These are phyloP conservation scores for Lyophyllum shimeji DNA, from an alignment of 768 basidiomycete species.

Conservation along the genomic window DNA sequence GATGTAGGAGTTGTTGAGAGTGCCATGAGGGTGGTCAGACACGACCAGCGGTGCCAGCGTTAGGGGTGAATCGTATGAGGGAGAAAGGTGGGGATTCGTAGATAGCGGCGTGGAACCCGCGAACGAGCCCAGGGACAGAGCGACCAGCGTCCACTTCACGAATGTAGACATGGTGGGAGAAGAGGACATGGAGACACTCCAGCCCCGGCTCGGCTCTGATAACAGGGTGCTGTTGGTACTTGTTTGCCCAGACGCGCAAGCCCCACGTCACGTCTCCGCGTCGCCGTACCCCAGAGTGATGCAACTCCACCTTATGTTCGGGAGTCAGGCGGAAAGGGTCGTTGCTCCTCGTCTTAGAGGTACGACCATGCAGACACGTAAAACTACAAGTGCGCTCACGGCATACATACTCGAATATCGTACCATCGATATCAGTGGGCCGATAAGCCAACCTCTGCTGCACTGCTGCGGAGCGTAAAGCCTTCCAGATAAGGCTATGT, in stretches of 20 bases:
- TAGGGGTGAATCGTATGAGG: constrained; percentile 41
- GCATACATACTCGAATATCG: background rate
- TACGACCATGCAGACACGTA: too few species aligned
- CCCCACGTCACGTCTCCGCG: constrained; percentile 9
- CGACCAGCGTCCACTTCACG: constrained; percentile 41
- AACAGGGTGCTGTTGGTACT: constrained; percentile 27
- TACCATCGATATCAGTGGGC: background rate
- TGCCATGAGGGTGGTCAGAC: constrained; percentile 63
- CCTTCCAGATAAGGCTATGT: too few species aligned
- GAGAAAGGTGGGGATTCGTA: constrained; percentile 34
- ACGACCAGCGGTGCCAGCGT: constrained; percentile 60
- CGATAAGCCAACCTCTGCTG: background rate
- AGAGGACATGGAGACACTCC: constrained; percentile 21
- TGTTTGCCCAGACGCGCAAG: constrained; percentile 28
- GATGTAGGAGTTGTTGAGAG: constrained; percentile 92
- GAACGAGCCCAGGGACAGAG: constrained; percentile 36
- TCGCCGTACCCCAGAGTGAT: background rate
- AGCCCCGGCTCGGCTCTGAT: constrained; percentile 18
- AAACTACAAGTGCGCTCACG: too few species aligned
- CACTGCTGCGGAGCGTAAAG: background rate
- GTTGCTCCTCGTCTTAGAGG: too few species aligned
- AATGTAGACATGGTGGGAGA: constrained; percentile 44
- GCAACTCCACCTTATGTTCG: background rate
- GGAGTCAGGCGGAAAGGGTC: background rate
- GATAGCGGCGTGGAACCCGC: constrained; percentile 49